Conservation (phyloP, 306 rosid species). For the Citrullus colocynthis region DNA sequence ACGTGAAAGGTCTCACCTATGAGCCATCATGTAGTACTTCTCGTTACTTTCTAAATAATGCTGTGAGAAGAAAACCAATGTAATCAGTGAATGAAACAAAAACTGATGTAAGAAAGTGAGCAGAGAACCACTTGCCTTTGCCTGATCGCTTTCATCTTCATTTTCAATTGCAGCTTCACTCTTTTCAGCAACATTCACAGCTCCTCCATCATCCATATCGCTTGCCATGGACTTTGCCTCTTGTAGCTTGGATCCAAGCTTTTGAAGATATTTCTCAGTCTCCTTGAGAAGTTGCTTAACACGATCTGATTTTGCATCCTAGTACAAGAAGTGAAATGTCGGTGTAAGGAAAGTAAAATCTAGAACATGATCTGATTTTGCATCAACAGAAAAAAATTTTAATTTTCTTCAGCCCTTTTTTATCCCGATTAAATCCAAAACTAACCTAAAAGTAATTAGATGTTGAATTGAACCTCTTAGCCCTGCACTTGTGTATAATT, state of each 20-base stretch:
- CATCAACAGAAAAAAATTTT: not conserved
- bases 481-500: not conserved
- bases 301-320: constrained; percentile 99
- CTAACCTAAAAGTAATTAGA: not conserved
- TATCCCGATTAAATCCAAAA: not conserved
- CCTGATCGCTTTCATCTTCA: constrained; percentile 98
- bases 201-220: constrained; percentile 55
- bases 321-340: constrained; percentile 10
- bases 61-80: constrained; percentile 37
- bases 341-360: not conserved
- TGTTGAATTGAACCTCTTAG: not conserved
- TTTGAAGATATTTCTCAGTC: constrained; percentile 96
- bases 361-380: not conserved
- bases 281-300: constrained; percentile 97
- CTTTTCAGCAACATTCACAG: constrained; percentile 32
- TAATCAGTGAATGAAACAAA: constrained; percentile 12
- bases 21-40: constrained; percentile 98
- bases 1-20: constrained; percentile 41
- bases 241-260: constrained; percentile 87
- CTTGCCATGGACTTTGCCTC: constrained; percentile 66
- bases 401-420: not conserved
- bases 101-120: constrained; percentile 6
- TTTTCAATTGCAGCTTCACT: constrained; percentile 57
- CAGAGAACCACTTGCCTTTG: constrained; percentile 57
- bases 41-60: constrained; percentile 98